Base-by-base conservation (phyloP, 345 rosid genomes). In the Physaria fendleri region DNA sequence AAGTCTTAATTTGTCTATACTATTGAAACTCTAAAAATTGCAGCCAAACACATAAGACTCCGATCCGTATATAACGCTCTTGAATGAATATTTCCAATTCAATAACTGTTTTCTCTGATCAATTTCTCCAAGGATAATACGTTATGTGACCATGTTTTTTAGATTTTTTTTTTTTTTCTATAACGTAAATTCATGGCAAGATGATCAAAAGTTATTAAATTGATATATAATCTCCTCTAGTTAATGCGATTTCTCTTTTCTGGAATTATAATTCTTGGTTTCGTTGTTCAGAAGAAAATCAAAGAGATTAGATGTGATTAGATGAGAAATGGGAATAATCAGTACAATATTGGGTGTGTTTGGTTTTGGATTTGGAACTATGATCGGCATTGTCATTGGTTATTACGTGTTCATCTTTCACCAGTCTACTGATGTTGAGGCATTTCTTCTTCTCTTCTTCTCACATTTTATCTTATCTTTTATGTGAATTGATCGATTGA, bases 341-440 rank as follows among this genome's bases (percentile, higher is more conserved):
- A 79, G 95, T 56, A 64, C 77, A 37, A 35, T 92, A 42, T 64
- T 86, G 62, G 88, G 90, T 33, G 59, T 78, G 48, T 51, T 61
- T 54, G 96, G 98, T 41, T 86, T 88, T 30, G 96, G 96, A 12
- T 42, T 88, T 29, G 98, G 96, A 55, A 84, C 88, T 44, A 80
- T 89, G 22, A 45, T 82, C 39, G 98, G 95, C 15, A 33, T 86
- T 54, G 63, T 79, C 27, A 64, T 81, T 40, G 98, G 98, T 24
- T 85, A 88, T 72, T 85, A 65, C 76, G 41, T 86, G 83, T 92
- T 92, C 73, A 76, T 92, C 69, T 79, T 72, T 80, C 44, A 39
- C 47, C 87, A 79, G 65, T 78, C 98, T 9, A 72, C 82, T 66
- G 81, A 78, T 74, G 88, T 85, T 34, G 72, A 92, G 93, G 96